Percentiles rank a stretch among this genome's conserved stretches.
These are phyloP conservation scores for Cordia subcordata DNA, from an alignment of 257 asterid species.

Conservation along the genomic window DNA sequence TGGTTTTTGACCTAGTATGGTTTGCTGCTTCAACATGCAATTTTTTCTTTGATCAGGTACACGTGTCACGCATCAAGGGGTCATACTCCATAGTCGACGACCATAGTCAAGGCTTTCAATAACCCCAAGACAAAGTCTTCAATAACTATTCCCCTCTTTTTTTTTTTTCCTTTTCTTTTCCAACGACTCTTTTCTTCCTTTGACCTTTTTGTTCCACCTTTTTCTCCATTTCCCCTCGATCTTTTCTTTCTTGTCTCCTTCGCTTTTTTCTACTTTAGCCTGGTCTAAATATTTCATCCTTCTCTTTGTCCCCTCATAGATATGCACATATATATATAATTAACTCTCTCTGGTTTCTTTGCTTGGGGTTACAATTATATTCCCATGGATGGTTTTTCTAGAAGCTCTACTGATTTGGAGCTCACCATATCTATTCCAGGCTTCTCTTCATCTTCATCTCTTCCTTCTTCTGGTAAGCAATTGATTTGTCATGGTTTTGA, in stretches of 20 bases:
- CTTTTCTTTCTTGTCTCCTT: conserved; percentile 18
- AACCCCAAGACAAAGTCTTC: conserved; percentile 11
- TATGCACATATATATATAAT: conserved; percentile 9
- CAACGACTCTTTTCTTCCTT: conserved; percentile 18
- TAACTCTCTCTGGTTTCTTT: not conserved
- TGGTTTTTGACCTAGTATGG: conserved; percentile 24
- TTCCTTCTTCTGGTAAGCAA: conserved; percentile 49
- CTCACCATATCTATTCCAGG: conserved; percentile 63
- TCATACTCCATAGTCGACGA: conserved; percentile 29
- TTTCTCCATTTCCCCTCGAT: conserved; percentile 16
- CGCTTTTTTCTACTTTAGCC: conserved; percentile 19
- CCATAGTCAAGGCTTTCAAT: conserved; percentile 29
- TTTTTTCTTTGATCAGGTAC: not conserved
- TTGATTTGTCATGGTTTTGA: not conserved
- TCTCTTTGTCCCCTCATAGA: conserved; percentile 4
- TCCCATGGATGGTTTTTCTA: conserved; percentile 36
- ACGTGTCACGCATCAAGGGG: conserved; percentile 26
- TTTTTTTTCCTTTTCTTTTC: not conserved
- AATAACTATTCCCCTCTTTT: conserved; percentile 1
- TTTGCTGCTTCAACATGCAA: not conserved
- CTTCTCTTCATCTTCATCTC: conserved; percentile 47
- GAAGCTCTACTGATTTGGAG: conserved; percentile 43
- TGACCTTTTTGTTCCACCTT: conserved; percentile 29
- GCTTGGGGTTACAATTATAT: not conserved
- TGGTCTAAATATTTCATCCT: conserved; percentile 17